Evolutionary conservation across 1,284 basidiomycete species (phyloP), one percentile per base, ranked within the genome.

Genomic region (Leccinum fallax): DNA sequence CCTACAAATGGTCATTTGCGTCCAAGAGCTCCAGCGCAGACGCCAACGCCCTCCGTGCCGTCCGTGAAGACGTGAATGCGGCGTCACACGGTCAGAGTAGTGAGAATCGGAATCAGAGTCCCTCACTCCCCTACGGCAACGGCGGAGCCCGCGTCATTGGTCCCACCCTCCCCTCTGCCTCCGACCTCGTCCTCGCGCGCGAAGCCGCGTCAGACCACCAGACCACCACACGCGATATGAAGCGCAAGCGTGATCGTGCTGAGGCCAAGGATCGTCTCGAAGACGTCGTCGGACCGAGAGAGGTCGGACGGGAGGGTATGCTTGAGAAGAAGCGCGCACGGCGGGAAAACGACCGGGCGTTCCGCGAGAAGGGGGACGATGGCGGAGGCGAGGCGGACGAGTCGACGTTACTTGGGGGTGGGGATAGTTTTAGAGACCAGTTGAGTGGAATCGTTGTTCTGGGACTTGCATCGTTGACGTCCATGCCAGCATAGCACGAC

Each of bases 251-350:
- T 2, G 88, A 89, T 51, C 82, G 81, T 55, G 73, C 77, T 53
- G 90, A 90, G 67, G 85, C 82, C 15, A 87, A 85, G 68, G 89
- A 90, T 11, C 79, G 85, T 52, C 59, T 90, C 15, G 90, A 93
- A 69, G 90, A 92, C 26, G 76, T 85, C 73, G 84, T 90, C 3
- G 90, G 90, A 3, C 90, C 90, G 24, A 86, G 85, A 65, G 84
- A 84, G 65, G 84, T 90, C 5, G 91, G 90, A 1, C 78, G 84
- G 48, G 90, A 91, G 67, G 89, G 84, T 1, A 84, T 86, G 83
- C 71, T 92, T 58, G 90, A 93, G 78, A 91, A 90, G 80, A 92
- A 92, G 74, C 79, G 84, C 16, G 83, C 81, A 34, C 80, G 79
- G 65, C 75, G 89, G 60, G 91, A 92, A 63, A 78, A 78, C 13